phyloP scores from a whole-genome alignment of 1,139 yeast species.

The Yamadazyma blattariae region DNA sequence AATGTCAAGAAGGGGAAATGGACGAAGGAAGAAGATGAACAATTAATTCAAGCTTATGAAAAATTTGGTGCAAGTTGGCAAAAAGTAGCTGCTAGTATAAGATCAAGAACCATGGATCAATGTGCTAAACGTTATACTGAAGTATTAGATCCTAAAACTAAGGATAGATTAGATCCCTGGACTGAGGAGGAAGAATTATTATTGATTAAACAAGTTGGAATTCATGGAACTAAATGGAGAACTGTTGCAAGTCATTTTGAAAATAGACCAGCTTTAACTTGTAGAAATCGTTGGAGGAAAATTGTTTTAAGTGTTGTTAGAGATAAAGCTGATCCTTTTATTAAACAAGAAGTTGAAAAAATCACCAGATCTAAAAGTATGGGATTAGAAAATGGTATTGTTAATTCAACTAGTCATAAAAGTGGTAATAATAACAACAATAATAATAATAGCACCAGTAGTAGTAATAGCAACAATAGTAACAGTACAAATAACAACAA shows the following conservation, averaged over 20 bases:
- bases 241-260: constrained; percentile 68
- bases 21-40: constrained; percentile 81
- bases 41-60: constrained; percentile 59
- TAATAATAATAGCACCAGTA: background rate
- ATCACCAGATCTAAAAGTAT: constrained; percentile 21
- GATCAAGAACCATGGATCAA: constrained; percentile 91
- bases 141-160: constrained; percentile 79
- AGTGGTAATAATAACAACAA: background rate
- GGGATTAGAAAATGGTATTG: background rate
- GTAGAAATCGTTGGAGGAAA: constrained; percentile 91
- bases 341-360: constrained; percentile 34
- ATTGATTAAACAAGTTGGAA: constrained; percentile 62
- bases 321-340: constrained; percentile 46
- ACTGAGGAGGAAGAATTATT: constrained; percentile 69
- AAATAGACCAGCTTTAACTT: constrained; percentile 84
- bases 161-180: constrained; percentile 82
- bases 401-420: background rate
- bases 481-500: background rate
- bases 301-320: constrained; percentile 73
- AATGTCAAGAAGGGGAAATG: constrained; percentile 79
- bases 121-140: constrained; percentile 91
- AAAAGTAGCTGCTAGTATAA: constrained; percentile 69
- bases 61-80: constrained; percentile 84
- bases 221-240: constrained; percentile 90
- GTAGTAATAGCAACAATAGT: background rate